Percentiles rank a stretch among this genome's conserved stretches.
Conservation (phyloP, 306 rosid species). For the Cucumis melo region DNA sequence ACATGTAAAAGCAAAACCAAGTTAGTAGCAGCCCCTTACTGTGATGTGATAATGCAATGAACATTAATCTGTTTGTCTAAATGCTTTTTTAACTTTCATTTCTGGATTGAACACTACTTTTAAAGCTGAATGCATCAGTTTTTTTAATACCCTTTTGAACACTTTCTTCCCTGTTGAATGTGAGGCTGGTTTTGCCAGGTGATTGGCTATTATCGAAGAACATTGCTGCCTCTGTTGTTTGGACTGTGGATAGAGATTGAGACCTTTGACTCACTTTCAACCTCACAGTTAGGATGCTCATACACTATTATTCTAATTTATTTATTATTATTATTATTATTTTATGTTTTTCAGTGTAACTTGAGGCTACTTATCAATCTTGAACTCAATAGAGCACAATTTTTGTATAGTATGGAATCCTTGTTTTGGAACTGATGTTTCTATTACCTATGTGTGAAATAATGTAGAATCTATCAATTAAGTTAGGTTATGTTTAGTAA, state of each 20-base stretch:
- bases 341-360: background rate
- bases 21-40: background rate
- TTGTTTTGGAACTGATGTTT: background rate
- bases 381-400: background rate
- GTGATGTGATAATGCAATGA: constrained; percentile 1
- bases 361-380: background rate
- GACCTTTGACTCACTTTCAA: background rate
- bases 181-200: background rate
- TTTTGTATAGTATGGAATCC: background rate
- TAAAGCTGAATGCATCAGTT: background rate
- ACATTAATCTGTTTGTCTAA: constrained; percentile 1
- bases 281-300: background rate
- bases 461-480: background rate
- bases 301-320: background rate
- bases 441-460: background rate
- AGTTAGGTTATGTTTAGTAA: no score
- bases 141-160: background rate
- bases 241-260: background rate
- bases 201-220: background rate
- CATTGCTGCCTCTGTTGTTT: constrained; percentile 1
- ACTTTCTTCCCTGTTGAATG: background rate
- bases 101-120: constrained; percentile 3
- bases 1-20: background rate
- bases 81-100: constrained; percentile 1
- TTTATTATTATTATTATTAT: background rate